These are phyloP conservation scores for Caryopteris hybrid DNA, from an alignment of 305 asterid genomes.

Conservation along the genomic window DNA sequence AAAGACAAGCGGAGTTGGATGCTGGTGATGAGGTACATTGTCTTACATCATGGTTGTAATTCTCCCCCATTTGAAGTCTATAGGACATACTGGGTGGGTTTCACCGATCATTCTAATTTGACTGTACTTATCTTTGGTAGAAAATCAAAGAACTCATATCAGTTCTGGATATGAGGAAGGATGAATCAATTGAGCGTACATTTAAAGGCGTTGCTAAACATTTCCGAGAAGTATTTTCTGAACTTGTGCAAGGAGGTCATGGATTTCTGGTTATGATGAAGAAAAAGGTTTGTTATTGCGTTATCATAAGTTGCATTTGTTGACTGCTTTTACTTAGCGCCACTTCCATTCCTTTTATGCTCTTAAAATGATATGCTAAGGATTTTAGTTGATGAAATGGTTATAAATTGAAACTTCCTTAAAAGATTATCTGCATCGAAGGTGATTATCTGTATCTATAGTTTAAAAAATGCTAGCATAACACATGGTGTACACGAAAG, in stretches of 20 bases:
- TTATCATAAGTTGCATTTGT: conserved; percentile 7
- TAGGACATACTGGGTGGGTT: conserved; percentile 4
- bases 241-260: conserved; percentile 99
- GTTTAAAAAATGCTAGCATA: neutral
- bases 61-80: conserved; percentile 11
- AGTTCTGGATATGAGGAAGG: conserved; percentile 97
- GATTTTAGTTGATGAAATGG: conserved; percentile 12
- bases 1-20: conserved; percentile 91
- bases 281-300: conserved; percentile 70
- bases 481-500: neutral
- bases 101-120: conserved; percentile 14
- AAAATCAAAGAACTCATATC: conserved; percentile 95
- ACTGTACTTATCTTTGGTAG: conserved; percentile 39
- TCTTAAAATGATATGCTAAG: conserved; percentile 9
- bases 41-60: conserved; percentile 15
- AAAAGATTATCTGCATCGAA: neutral
- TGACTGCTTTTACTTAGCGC: neutral
- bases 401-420: neutral
- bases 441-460: neutral
- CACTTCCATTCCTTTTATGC: neutral
- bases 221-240: conserved; percentile 95
- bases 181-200: conserved; percentile 97
- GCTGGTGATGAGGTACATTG: conserved; percentile 93
- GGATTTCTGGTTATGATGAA: conserved; percentile 94
- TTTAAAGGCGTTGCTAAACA: conserved; percentile 98